phyloP scores from a whole-genome alignment of 2,329 filamentous ascomycete genomes.

The Aureobasidium uvarum region DNA sequence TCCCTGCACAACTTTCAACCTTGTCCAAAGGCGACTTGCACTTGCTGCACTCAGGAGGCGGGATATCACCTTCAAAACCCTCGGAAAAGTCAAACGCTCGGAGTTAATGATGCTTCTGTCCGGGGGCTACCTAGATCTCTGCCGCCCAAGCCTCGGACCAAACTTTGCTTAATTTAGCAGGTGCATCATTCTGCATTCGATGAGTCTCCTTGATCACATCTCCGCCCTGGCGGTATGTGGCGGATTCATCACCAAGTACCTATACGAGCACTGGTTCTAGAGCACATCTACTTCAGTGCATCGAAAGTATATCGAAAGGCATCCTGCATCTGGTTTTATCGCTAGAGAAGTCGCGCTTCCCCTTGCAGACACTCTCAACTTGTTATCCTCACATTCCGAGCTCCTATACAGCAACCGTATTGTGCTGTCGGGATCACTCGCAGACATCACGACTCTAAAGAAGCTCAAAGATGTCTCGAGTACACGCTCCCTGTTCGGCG shows the following conservation, averaged over 20 bases:
- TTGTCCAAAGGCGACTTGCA: neutral
- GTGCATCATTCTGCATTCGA: neutral
- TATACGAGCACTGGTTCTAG: neutral
- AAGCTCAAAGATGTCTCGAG: neutral
- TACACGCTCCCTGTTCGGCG: slow-evolving; percentile 5
- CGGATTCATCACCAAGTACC: neutral
- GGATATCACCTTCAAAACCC: neutral
- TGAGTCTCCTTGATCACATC: neutral
- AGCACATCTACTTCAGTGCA: neutral
- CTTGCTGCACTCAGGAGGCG: neutral
- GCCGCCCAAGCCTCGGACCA: neutral
- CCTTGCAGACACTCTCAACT: neutral
- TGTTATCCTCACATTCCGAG: neutral
- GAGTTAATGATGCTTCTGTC: neutral
- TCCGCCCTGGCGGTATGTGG: neutral
- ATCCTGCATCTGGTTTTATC: neutral
- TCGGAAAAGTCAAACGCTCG: neutral
- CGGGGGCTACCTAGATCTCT: slow-evolving; percentile 7
- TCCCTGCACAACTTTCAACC: neutral
- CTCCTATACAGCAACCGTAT: no score
- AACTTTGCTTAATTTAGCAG: slow-evolving; percentile 17
- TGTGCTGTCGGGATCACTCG: neutral
- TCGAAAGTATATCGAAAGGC: neutral
- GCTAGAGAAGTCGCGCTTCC: neutral
- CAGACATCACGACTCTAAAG: neutral